Conservation (phyloP, 2,329 filamentous ascomycete genomes). For the Microdochium trichocladiopsis region DNA sequence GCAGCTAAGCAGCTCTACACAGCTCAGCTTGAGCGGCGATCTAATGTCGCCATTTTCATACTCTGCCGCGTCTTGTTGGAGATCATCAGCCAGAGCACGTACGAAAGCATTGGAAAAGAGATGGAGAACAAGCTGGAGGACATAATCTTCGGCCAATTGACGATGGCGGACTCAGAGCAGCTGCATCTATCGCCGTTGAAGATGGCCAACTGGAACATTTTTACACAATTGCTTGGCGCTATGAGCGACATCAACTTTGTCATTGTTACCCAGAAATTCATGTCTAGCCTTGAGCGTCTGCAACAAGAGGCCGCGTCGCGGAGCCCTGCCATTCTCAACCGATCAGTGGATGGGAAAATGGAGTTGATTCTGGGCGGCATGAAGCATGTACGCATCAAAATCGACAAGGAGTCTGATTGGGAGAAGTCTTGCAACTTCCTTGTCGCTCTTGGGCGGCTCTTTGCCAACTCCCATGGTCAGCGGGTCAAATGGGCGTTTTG, state of each 20-base stretch:
- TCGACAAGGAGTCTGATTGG: constrained; percentile 69
- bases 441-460: constrained; percentile 71
- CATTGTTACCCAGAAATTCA: constrained; percentile 75
- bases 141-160: constrained; percentile 95
- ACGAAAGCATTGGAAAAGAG: constrained; percentile 76
- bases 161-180: constrained; percentile 78
- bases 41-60: constrained; percentile 92
- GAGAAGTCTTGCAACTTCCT: constrained; percentile 86
- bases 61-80: constrained; percentile 90
- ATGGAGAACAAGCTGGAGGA: constrained; percentile 92
- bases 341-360: constrained; percentile 71
- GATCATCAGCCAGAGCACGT: constrained; percentile 83
- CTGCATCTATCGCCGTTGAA: constrained; percentile 71
- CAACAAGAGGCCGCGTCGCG: constrained; percentile 71
- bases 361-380: constrained; percentile 86
- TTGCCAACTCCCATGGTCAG: constrained; percentile 78
- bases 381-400: constrained; percentile 77
- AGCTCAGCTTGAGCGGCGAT: constrained; percentile 76
- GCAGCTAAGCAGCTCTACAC: constrained; percentile 62
- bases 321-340: constrained; percentile 49
- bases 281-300: constrained; percentile 70
- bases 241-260: constrained; percentile 93
- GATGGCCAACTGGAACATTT: constrained; percentile 92
- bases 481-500: constrained; percentile 92
- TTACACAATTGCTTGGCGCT: constrained; percentile 85